Conservation (phyloP, 352 stramenopile species). For the Elongisporangium senticosum region DNA sequence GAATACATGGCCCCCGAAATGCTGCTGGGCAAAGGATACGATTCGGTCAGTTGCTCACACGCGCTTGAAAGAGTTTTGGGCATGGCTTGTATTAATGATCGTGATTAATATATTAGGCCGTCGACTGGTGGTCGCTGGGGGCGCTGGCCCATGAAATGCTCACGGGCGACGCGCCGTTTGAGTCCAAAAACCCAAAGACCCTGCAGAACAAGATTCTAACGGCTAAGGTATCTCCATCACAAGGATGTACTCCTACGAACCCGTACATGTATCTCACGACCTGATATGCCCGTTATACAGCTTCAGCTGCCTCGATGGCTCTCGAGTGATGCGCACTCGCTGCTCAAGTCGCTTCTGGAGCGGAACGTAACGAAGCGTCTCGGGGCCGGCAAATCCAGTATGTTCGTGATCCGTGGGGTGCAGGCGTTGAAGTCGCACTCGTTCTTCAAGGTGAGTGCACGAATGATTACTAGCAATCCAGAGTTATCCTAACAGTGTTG, state of each 20-base stretch:
- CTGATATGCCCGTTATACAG: constrained; percentile 13
- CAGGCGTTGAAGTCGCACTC: constrained; percentile 91
- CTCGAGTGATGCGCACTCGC: constrained; percentile 85
- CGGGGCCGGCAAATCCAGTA: constrained; percentile 91
- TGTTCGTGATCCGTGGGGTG: constrained; percentile 97
- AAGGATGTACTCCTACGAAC: neutral
- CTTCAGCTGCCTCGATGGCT: constrained; percentile 78
- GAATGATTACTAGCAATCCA: constrained; percentile 1
- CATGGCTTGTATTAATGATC: neutral
- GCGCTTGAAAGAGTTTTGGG: constrained; percentile 3
- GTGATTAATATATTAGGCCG: constrained; percentile 28
- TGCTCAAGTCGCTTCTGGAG: constrained; percentile 96
- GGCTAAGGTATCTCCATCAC: constrained; percentile 40
- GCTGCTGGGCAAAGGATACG: constrained; percentile 77
- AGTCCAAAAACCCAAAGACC: constrained; percentile 62
- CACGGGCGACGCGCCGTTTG: constrained; percentile 62
- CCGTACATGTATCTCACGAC: neutral
- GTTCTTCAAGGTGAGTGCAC: constrained; percentile 88
- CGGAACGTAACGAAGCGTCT: constrained; percentile 94
- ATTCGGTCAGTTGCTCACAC: constrained; percentile 32
- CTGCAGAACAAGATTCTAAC: constrained; percentile 77
- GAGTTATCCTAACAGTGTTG: neutral
- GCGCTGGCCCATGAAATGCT: constrained; percentile 79
- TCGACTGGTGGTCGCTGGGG: constrained; percentile 85
- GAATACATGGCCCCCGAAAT: constrained; percentile 88